Evolutionary conservation across 805 yeast species (phyloP), one percentile per base, ranked within the genome.

Genomic region (Ascoidea rubescens): DNA sequence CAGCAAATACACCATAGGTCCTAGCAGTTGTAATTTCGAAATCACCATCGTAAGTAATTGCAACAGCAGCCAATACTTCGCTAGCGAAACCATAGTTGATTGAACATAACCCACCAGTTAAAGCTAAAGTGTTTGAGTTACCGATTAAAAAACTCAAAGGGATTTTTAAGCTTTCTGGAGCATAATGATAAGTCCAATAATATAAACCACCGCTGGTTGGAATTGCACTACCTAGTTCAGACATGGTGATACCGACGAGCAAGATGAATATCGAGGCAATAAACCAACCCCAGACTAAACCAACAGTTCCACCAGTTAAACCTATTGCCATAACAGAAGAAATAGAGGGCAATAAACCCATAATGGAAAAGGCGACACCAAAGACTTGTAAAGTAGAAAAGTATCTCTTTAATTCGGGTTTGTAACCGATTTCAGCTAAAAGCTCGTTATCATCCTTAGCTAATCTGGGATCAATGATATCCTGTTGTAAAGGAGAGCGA

Each of bases 161-260:
- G 17, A 75, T 73, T 59, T 77, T 72, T 37, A 70, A 58, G 4
- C 59, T 57, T 59, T 82, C 84, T 1, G 87, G 89, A 31, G 88
- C 79, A 61, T 79, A 82, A 61, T 79, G 73, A 63, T 72, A 79
- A 1, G 86, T 78, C 81, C 84, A 80, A 64, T 76, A 79, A 61
- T 81, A 84, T 45, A 84, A 67, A 7, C 90, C 90, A 52, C 90
- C 90, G 21, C 84, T 77, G 1, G 90, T 83, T 31, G 91, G 90
- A 57, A 80, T 75, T 1, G 88, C 76, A 44, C 82, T 74, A 1
- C 84, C 86, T 55, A 82, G 64, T 59, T 82, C 84, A 5, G 85
- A 71, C 80, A 84, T 76, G 16, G 83, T 71, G 5, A 75, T 56
- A 17, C 87, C 88, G n/a, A 80, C 73, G 7, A 70, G 60, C 52